phyloP scores from a whole-genome alignment of 2,329 filamentous ascomycete genomes.

The Cladophialophora carrionii region DNA sequence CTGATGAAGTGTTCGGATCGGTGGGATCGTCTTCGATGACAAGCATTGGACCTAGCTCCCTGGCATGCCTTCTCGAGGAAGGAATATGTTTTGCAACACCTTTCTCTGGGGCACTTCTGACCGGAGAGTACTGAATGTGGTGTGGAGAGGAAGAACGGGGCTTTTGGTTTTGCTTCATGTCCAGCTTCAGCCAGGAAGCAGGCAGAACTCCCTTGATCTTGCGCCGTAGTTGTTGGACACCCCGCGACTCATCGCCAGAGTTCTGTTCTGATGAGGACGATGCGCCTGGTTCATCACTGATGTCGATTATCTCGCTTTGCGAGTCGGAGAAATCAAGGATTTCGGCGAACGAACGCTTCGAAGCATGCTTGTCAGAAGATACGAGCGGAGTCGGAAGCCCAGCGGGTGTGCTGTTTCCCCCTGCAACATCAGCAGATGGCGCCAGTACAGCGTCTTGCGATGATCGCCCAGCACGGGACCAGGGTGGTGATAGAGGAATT shows the following conservation, averaged over 20 bases:
- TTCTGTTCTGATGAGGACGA: conserved; percentile 24
- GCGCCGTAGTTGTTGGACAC: conserved; percentile 45
- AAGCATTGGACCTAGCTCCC: neutral
- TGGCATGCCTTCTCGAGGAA: neutral
- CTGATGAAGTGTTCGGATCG: conserved; percentile 13
- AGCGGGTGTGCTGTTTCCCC: conserved; percentile 18
- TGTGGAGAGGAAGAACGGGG: conserved; percentile 13
- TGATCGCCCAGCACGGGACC: conserved; percentile 44
- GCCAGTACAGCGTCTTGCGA: conserved; percentile 14
- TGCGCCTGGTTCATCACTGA: conserved; percentile 15
- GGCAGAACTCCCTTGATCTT: conserved; percentile 54
- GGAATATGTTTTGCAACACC: conserved; percentile 34
- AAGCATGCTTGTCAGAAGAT: conserved; percentile 29
- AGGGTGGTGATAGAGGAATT: conserved; percentile 47
- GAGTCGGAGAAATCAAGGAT: conserved; percentile 34
- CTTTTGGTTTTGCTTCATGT: conserved; percentile 29
- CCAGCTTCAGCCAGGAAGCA: conserved; percentile 47
- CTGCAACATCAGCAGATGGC: neutral
- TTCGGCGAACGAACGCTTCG: conserved; percentile 35
- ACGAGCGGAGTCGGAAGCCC: conserved; percentile 33
- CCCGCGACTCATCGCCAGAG: conserved; percentile 37
- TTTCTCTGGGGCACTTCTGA: conserved; percentile 25
- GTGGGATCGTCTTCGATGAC: conserved; percentile 11
- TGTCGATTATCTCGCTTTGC: conserved; percentile 28
- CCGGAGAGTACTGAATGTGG: conserved; percentile 18